phyloP scores from a whole-genome alignment of 805 yeast species.

The Candida coleopterorum region DNA sequence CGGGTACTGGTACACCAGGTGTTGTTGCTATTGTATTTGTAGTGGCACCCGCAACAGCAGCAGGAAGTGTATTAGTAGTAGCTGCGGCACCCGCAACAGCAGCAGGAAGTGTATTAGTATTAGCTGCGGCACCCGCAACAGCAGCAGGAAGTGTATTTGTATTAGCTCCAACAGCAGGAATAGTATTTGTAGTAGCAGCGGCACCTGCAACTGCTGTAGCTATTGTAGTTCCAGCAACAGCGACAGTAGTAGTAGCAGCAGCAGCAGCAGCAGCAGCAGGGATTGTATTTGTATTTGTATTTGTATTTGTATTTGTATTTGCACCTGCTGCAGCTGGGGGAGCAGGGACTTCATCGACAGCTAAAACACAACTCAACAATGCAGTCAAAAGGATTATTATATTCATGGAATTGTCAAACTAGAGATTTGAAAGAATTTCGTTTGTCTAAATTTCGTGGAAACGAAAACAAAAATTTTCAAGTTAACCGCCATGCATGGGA shows the following conservation, averaged over 20 bases:
- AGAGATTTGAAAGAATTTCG: no score
- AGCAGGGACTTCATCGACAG: not conserved
- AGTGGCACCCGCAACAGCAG: constrained; percentile 14
- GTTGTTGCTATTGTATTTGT: constrained; percentile 6
- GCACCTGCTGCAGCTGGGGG: not conserved
- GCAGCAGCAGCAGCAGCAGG: constrained; percentile 14
- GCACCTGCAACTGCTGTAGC: constrained; percentile 14
- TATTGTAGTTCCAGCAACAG: constrained; percentile 15
- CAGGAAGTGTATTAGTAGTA: no score
- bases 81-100: no score
- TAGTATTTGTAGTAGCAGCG: constrained; percentile 11
- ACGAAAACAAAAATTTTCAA: no score
- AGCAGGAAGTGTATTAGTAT: constrained; percentile 13
- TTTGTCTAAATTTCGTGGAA: no score
- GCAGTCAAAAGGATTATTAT: not conserved
- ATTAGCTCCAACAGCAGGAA: constrained; percentile 12
- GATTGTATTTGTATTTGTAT: constrained; percentile 1
- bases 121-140: constrained; percentile 15
- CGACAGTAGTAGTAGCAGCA: constrained; percentile 10
- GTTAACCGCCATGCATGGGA: no score
- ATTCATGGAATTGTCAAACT: not conserved
- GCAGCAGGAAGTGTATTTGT: constrained; percentile 14
- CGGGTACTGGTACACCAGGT: not conserved
- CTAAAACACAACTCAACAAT: not conserved
- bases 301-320: not conserved